These are phyloP conservation scores for Heritiera fomes DNA, from an alignment of 345 rosid genomes.

Conservation along the genomic window DNA sequence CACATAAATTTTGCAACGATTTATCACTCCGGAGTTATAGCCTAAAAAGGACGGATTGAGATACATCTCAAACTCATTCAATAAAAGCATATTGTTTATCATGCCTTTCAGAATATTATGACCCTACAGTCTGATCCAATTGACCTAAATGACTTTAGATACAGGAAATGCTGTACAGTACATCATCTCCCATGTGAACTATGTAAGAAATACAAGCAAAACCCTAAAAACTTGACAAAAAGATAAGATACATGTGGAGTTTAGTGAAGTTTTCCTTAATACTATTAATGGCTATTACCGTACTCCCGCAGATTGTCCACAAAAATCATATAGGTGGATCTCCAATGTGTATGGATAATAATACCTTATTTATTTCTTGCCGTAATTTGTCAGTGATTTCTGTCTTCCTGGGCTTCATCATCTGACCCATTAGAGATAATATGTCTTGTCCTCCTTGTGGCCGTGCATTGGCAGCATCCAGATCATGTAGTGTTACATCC, in stretches of 20 bases:
- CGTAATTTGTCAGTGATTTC: conserved; percentile 97
- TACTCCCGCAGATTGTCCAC: background rate
- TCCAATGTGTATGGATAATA: conserved; percentile 11
- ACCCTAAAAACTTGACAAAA: background rate
- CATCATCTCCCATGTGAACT: background rate
- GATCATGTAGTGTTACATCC: conserved; percentile 99
- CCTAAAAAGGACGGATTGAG: background rate
- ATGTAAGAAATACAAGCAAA: background rate
- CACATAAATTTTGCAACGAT: background rate
- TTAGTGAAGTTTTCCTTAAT: background rate
- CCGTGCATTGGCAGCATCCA: conserved; percentile 99
- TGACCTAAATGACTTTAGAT: background rate
- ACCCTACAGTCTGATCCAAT: background rate
- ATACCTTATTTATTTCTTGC: conserved; percentile 95
- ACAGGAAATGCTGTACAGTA: background rate
- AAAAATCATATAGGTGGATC: background rate
- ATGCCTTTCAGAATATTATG: background rate
- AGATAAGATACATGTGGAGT: background rate
- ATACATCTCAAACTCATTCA: background rate
- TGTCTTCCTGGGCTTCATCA: conserved; percentile 98
- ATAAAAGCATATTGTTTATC: background rate
- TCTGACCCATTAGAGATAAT: conserved; percentile 95
- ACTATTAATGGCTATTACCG: background rate
- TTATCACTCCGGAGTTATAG: background rate
- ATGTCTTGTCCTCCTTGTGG: conserved; percentile 99